phyloP scores from a whole-genome alignment of 2,329 filamentous ascomycete genomes.

The Penicillium sp. region DNA sequence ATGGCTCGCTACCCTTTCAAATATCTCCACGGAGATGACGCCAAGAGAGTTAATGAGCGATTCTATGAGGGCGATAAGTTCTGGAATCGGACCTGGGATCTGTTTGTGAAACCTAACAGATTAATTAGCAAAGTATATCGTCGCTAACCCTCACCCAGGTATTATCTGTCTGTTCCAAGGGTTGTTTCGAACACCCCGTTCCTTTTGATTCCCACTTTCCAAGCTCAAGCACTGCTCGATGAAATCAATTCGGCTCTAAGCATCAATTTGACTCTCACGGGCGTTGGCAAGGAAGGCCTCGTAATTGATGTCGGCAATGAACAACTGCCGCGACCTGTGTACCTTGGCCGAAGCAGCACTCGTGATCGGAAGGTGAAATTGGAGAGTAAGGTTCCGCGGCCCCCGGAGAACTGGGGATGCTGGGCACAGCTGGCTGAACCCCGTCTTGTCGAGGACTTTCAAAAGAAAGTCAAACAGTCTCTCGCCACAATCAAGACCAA shows the following conservation, averaged over 20 bases:
- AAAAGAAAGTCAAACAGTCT: conserved; percentile 53
- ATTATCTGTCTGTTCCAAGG: conserved; percentile 61
- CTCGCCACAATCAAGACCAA: conserved; percentile 51
- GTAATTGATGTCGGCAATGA: conserved; percentile 60
- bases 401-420: conserved; percentile 4
- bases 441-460: conserved; percentile 10
- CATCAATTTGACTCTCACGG: conserved; percentile 58
- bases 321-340: conserved; percentile 63
- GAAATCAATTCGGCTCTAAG: conserved; percentile 58
- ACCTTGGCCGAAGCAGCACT: conserved; percentile 58
- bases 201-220: conserved; percentile 64
- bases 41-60: conserved; percentile 33
- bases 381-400: conserved; percentile 33
- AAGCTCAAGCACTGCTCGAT: conserved; percentile 63
- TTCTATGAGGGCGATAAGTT: conserved; percentile 46
- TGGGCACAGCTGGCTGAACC: neutral
- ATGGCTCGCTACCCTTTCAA: conserved; percentile 45
- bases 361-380: conserved; percentile 42
- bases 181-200: conserved; percentile 52
- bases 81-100: conserved; percentile 65
- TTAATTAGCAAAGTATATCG: neutral
- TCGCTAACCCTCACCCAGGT: conserved; percentile 47
- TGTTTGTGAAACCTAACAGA: conserved; percentile 56
- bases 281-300: conserved; percentile 55
- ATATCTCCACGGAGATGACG: conserved; percentile 33